Evolutionary conservation across 257 asterid species (phyloP).

Genomic region (Paulownia fortunei): DNA sequence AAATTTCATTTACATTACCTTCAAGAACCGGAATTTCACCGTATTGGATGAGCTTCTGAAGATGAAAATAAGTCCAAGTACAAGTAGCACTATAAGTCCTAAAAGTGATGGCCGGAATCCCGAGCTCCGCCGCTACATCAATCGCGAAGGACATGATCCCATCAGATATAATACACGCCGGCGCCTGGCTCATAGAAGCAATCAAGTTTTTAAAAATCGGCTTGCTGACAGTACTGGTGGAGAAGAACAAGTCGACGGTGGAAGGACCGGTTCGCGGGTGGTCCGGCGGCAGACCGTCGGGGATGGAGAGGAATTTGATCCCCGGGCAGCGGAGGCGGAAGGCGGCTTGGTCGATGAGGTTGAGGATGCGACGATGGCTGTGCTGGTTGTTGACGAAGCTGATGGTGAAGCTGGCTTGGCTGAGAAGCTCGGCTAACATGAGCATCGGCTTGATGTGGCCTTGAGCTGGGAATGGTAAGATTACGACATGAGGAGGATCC

Average conservation of each 20-base stretch:
- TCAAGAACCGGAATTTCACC: constrained; percentile 43
- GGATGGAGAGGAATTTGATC: constrained; percentile 38
- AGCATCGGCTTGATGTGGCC: constrained; percentile 63
- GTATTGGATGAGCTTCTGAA: constrained; percentile 37
- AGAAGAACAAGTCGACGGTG: constrained; percentile 27
- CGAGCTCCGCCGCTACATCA: constrained; percentile 47
- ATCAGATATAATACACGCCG: constrained; percentile 47
- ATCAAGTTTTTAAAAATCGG: constrained; percentile 33
- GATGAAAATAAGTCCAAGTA: constrained; percentile 48
- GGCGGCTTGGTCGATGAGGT: constrained; percentile 1
- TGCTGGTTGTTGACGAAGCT: constrained; percentile 50
- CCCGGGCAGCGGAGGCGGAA: constrained; percentile 35
- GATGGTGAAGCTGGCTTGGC: constrained; percentile 37
- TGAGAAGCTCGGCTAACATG: constrained; percentile 47
- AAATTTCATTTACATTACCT: constrained; percentile 28
- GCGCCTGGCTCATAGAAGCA: constrained; percentile 35
- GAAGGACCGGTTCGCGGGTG: constrained; percentile 39
- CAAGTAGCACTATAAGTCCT: constrained; percentile 51
- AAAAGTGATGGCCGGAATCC: constrained; percentile 46
- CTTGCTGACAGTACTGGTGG: constrained; percentile 23
- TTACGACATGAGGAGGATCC: constrained; percentile 45
- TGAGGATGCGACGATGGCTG: constrained; percentile 39
- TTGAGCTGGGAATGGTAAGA: constrained; percentile 53
- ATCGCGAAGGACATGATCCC: constrained; percentile 55
- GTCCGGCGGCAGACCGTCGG: constrained; percentile 53